Evolutionary conservation across 495 filamentous ascomycete genomes (phyloP).

Genomic region (Penicillium coprophilum): DNA sequence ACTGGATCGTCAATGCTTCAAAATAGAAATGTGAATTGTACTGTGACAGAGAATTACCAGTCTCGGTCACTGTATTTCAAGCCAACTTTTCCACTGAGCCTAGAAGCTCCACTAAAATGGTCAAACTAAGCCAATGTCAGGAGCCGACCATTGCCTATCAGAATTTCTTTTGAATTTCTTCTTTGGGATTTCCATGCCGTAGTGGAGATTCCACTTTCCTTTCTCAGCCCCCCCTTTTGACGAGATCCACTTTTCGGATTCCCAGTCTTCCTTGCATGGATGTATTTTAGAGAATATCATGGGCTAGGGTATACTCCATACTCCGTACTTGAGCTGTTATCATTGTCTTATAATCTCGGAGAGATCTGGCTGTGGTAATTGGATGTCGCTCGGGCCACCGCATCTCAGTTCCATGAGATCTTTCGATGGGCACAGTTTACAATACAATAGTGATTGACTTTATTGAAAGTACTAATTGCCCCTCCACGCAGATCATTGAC

Average conservation of each 20-base stretch:
- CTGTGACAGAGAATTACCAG: conserved; percentile 8
- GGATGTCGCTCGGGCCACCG: not conserved
- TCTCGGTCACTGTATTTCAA: conserved; percentile 19
- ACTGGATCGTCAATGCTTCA: conserved; percentile 12
- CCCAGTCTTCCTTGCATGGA: not conserved
- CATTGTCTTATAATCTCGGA: not conserved
- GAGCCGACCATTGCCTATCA: conserved; percentile 1
- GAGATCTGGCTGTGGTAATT: not conserved
- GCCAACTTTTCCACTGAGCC: conserved; percentile 9
- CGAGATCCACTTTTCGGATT: not conserved
- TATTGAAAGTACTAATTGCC: conserved; percentile 1
- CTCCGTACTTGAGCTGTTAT: not conserved
- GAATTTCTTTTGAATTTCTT: not conserved
- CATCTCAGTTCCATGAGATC: not conserved
- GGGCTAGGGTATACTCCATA: not conserved
- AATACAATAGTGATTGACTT: not conserved
- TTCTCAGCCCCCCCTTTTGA: conserved; percentile 9
- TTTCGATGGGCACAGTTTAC: not conserved
- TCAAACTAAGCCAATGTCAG: conserved; percentile 1
- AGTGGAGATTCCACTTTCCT: conserved; percentile 2
- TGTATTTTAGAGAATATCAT: not conserved
- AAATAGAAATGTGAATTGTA: not conserved
- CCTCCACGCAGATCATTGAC: conserved; percentile 11
- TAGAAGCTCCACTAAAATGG: conserved; percentile 7
- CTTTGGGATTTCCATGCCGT: not conserved